A percentile compares a stretch with the other conserved stretches of the same genome.
Conservation (phyloP, 108 stramenopile genomes). For the Discostella stelligeroides region DNA sequence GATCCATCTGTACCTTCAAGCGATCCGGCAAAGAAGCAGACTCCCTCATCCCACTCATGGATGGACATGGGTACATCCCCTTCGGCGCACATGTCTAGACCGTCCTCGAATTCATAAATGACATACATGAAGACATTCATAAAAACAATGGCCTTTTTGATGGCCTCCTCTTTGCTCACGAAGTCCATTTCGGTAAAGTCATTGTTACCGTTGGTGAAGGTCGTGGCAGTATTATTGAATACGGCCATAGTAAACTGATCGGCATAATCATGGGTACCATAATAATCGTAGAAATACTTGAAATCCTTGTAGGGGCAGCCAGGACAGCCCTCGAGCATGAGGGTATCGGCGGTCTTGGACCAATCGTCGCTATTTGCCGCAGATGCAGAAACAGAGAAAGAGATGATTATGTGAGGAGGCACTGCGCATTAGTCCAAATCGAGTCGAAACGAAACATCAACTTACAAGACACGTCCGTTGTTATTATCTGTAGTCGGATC, state of each 20-base stretch:
- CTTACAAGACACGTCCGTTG: slow-evolving; percentile 60
- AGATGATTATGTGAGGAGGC: neutral
- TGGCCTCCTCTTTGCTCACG: slow-evolving; percentile 52
- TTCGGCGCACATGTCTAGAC: slow-evolving; percentile 67
- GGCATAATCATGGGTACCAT: slow-evolving; percentile 62
- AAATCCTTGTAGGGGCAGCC: slow-evolving; percentile 60
- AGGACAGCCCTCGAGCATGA: slow-evolving; percentile 44
- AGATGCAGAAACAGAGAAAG: neutral
- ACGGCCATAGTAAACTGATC: slow-evolving; percentile 71
- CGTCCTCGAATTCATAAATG: slow-evolving; percentile 72
- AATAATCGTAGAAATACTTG: slow-evolving; percentile 67
- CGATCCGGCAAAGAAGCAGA: slow-evolving; percentile 62
- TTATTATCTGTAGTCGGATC: slow-evolving; percentile 49
- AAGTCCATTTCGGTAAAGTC: slow-evolving; percentile 44
- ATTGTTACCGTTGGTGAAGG: slow-evolving; percentile 67
- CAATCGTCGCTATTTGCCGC: slow-evolving; percentile 42
- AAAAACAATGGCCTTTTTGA: slow-evolving; percentile 69
- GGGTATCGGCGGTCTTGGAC: slow-evolving; percentile 48
- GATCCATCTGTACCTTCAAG: slow-evolving; percentile 56
- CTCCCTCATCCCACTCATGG: slow-evolving; percentile 72
- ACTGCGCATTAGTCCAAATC: neutral
- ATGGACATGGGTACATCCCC: slow-evolving; percentile 53
- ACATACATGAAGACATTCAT: slow-evolving; percentile 78
- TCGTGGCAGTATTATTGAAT: slow-evolving; percentile 50
- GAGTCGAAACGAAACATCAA: neutral